These are phyloP conservation scores for Epichloe festucae DNA, from an alignment of 2,329 filamentous ascomycete species.

Conservation along the genomic window DNA sequence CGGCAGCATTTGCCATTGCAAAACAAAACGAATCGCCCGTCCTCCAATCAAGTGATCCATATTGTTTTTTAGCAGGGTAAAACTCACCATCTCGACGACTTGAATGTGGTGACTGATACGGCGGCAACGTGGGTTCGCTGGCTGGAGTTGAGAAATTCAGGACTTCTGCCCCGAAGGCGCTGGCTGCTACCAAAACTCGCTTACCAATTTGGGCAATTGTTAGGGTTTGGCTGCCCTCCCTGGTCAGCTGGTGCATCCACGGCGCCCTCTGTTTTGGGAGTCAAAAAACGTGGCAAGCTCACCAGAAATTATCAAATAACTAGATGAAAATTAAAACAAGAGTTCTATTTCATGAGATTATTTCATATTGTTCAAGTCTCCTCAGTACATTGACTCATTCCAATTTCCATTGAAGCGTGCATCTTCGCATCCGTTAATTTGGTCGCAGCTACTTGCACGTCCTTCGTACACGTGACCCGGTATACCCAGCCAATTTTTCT, in stretches of 20 bases:
- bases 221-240: constrained; percentile 30
- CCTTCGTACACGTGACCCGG: neutral
- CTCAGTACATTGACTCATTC: neutral
- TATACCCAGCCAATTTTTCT: neutral
- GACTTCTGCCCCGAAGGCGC: constrained; percentile 31
- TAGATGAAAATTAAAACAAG: neutral
- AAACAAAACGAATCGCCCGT: neutral
- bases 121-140: constrained; percentile 37
- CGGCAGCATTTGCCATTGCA: neutral
- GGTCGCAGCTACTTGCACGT: neutral
- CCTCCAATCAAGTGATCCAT: neutral
- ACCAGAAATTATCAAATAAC: neutral
- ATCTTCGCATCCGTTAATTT: neutral
- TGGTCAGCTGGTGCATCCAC: neutral
- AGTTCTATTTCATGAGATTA: neutral
- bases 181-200: constrained; percentile 27
- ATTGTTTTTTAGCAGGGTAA: constrained; percentile 8
- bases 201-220: constrained; percentile 27
- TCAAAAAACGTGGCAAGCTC: neutral
- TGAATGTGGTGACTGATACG: constrained; percentile 41
- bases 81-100: constrained; percentile 45
- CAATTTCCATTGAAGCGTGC: neutral
- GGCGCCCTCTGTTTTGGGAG: neutral
- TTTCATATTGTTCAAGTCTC: neutral
- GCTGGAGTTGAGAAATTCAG: constrained; percentile 34